Conservation (phyloP, 148 eudicot genomes). For the Euryodendron excelsum region DNA sequence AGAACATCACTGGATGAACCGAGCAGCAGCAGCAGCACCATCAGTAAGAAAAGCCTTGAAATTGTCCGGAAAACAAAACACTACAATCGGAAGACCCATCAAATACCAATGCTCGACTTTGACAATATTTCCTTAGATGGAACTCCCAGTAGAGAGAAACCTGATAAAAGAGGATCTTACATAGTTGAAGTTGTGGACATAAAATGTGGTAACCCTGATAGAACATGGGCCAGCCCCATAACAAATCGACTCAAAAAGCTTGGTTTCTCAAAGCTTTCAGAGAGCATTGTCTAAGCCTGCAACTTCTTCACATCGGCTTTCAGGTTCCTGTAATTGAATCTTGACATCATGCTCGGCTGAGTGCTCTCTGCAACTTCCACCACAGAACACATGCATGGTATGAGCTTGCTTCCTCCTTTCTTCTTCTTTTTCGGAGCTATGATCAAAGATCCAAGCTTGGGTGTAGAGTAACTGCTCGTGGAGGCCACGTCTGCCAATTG, state of each 20-base stretch:
- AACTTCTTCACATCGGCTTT: conserved; percentile 37
- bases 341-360: conserved; percentile 21
- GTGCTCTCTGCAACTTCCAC: conserved; percentile 48
- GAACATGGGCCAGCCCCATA: conserved; percentile 36
- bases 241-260: conserved; percentile 62
- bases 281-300: conserved; percentile 41
- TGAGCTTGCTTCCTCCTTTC: conserved; percentile 37
- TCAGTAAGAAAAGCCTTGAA: conserved; percentile 37
- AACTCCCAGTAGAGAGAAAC: conserved; percentile 56
- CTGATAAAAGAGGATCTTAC: conserved; percentile 39
- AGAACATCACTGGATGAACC: conserved; percentile 50
- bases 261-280: conserved; percentile 72
- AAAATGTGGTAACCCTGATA: conserved; percentile 53
- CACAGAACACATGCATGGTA: conserved; percentile 56
- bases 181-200: conserved; percentile 81
- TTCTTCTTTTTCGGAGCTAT: conserved; percentile 37
- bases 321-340: conserved; percentile 37
- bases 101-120: conserved; percentile 64
- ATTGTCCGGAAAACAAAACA: conserved; percentile 31
- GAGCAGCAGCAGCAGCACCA: conserved; percentile 32
- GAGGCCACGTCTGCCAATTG: conserved; percentile 13
- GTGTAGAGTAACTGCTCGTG: conserved; percentile 20
- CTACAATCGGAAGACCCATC: conserved; percentile 32
- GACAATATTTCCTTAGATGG: conserved; percentile 58
- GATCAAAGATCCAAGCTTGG: conserved; percentile 19